These are phyloP conservation scores for Akanthomyces muscarius DNA, from an alignment of 2,329 filamentous ascomycete genomes.

Conservation along the genomic window DNA sequence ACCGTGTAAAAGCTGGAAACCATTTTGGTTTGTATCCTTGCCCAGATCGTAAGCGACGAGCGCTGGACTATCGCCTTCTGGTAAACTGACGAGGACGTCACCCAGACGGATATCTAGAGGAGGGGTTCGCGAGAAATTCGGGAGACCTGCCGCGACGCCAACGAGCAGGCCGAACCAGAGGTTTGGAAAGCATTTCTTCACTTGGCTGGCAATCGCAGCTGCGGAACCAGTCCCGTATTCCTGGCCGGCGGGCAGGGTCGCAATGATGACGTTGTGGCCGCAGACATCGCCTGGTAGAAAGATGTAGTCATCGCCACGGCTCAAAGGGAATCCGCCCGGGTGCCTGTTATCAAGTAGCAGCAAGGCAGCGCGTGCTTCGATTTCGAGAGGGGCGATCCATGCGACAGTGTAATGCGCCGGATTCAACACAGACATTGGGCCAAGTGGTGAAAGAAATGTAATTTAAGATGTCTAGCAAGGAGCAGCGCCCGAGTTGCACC, in stretches of 20 bases:
- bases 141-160: conserved; percentile 33
- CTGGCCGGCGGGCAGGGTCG: conserved; percentile 30
- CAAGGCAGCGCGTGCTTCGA: conserved; percentile 34
- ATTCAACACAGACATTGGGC: conserved; percentile 19
- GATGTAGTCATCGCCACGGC: conserved; percentile 33
- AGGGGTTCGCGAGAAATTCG: conserved; percentile 23
- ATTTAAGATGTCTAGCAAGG: not conserved
- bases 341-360: conserved; percentile 32
- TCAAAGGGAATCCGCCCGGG: conserved; percentile 28
- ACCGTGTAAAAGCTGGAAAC: conserved; percentile 25
- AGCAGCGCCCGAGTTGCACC: no score
- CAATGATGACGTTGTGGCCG: conserved; percentile 34
- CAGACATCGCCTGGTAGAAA: conserved; percentile 34
- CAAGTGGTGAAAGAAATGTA: not conserved
- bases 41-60: conserved; percentile 33
- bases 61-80: conserved; percentile 23
- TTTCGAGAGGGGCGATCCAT: conserved; percentile 21
- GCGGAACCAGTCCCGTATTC: conserved; percentile 32
- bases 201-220: conserved; percentile 30
- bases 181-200: conserved; percentile 32
- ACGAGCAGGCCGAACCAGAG: conserved; percentile 35
- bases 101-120: conserved; percentile 36
- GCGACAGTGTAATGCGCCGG: conserved; percentile 29
- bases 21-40: conserved; percentile 27
- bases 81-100: conserved; percentile 32